Conservation (phyloP, 441 rosid species). For the Erodium texanum region DNA sequence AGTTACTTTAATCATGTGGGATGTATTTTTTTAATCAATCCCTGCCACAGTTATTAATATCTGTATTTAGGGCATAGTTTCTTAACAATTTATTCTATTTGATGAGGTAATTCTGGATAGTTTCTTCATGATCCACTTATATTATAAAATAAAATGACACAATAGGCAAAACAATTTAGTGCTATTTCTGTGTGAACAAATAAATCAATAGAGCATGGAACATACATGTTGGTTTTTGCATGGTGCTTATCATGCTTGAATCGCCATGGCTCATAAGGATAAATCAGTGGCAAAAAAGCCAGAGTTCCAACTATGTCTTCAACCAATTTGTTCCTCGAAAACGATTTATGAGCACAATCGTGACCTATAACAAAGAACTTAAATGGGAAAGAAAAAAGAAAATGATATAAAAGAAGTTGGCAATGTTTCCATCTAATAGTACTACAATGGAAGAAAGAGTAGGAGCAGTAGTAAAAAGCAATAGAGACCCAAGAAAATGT, state of each 20-base stretch:
- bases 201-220: constrained; percentile 11
- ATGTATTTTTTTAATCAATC: too few species aligned
- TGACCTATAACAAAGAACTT: constrained; percentile 97
- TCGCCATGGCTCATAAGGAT: constrained; percentile 96
- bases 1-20: too few species aligned
- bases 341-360: constrained; percentile 93
- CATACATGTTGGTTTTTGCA: constrained; percentile 90
- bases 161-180: neutral
- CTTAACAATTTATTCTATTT: neutral
- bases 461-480: neutral
- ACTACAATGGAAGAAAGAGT: neutral
- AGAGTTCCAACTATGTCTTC: constrained; percentile 92
- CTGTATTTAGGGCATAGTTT: neutral
- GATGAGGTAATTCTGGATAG: neutral
- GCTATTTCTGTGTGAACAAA: constrained; percentile 2
- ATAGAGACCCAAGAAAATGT: constrained; percentile 11
- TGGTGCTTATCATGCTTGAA: constrained; percentile 92
- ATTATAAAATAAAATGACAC: neutral
- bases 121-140: neutral
- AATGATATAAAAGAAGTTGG: neutral
- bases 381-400: constrained; percentile 16
- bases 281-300: constrained; percentile 77
- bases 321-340: constrained; percentile 74
- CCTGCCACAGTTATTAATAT: too few species aligned
- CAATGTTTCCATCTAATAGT: neutral